A percentile compares a stretch with the other conserved stretches of the same genome.
phyloP scores from a whole-genome alignment of 164 flowering plant genomes.

The Kingdonia uniflora region DNA sequence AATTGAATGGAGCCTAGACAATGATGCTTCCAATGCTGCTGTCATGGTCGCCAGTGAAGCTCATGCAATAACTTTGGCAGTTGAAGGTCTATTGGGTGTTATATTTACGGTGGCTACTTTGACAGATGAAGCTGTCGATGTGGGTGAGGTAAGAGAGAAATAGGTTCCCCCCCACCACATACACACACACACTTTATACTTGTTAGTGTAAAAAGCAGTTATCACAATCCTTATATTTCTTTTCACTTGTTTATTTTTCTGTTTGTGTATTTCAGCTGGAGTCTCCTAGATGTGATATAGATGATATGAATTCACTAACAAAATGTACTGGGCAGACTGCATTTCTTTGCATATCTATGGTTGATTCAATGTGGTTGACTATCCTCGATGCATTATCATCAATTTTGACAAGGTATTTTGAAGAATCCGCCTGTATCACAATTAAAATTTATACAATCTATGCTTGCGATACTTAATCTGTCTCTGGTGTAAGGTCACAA shows the following conservation, averaged over 20 bases:
- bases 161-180: no score
- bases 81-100: slow-evolving; percentile 94
- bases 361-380: slow-evolving; percentile 90
- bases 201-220: not conserved
- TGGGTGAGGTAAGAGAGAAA: slow-evolving; percentile 63
- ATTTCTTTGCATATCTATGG: slow-evolving; percentile 77
- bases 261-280: slow-evolving; percentile 49
- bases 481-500: slow-evolving; percentile 62
- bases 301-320: slow-evolving; percentile 21
- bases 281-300: slow-evolving; percentile 77
- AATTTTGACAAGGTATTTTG: slow-evolving; percentile 66
- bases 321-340: slow-evolving; percentile 70
- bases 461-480: not conserved
- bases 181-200: no score
- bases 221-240: not conserved
- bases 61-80: slow-evolving; percentile 93
- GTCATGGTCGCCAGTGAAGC: slow-evolving; percentile 99
- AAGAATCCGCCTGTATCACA: not conserved
- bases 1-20: slow-evolving; percentile 95
- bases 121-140: slow-evolving; percentile 97
- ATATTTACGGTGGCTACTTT: slow-evolving; percentile 93
- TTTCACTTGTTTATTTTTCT: slow-evolving; percentile 5
- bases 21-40: slow-evolving; percentile 96
- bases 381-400: slow-evolving; percentile 91
- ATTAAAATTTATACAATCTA: no score